Conservation (phyloP, 2,329 filamentous ascomycete species). For the Hypoxylon sp. region DNA sequence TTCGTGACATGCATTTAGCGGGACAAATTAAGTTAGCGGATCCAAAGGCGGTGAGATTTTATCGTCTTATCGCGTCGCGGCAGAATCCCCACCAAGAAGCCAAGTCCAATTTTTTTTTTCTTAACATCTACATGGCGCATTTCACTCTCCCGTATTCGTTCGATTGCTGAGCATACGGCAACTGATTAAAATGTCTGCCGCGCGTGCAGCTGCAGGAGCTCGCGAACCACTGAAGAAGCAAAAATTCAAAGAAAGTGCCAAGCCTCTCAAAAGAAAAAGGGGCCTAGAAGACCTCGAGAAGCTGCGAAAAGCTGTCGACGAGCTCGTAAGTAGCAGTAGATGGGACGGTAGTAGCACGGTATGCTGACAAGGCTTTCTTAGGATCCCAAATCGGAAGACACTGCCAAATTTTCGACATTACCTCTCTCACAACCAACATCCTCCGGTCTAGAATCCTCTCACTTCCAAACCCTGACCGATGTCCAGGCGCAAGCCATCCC, state of each 20-base stretch:
- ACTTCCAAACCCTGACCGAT: slow-evolving; percentile 90
- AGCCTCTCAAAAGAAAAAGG: slow-evolving; percentile 53
- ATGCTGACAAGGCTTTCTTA: slow-evolving; percentile 42
- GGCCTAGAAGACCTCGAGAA: slow-evolving; percentile 51
- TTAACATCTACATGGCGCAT: slow-evolving; percentile 13
- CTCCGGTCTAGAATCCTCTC: slow-evolving; percentile 80
- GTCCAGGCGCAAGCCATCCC: slow-evolving; percentile 92
- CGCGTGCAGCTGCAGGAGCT: slow-evolving; percentile 26
- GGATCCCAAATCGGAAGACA: slow-evolving; percentile 66
- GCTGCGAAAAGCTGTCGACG: slow-evolving; percentile 50
- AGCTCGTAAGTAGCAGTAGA: slow-evolving; percentile 50
- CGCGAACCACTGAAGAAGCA: slow-evolving; percentile 40
- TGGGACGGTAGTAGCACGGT: not conserved
- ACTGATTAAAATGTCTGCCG: slow-evolving; percentile 38
- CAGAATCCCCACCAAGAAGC: slow-evolving; percentile 43
- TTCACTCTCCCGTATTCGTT: not conserved
- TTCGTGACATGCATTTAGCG: too few relatives aligned
- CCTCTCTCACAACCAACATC: slow-evolving; percentile 84
- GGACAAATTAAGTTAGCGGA: too few relatives aligned
- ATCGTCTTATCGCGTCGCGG: slow-evolving; percentile 22
- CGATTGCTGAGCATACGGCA: not conserved
- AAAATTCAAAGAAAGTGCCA: slow-evolving; percentile 41
- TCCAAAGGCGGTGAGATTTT: slow-evolving; percentile 36
- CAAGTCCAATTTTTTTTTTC: slow-evolving; percentile 34
- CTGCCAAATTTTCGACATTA: slow-evolving; percentile 79